Evolutionary conservation across 78 protist genomes (phyloP), one percentile per base, ranked within the genome.

Genomic region (Dictyostelium brefeldianum): DNA sequence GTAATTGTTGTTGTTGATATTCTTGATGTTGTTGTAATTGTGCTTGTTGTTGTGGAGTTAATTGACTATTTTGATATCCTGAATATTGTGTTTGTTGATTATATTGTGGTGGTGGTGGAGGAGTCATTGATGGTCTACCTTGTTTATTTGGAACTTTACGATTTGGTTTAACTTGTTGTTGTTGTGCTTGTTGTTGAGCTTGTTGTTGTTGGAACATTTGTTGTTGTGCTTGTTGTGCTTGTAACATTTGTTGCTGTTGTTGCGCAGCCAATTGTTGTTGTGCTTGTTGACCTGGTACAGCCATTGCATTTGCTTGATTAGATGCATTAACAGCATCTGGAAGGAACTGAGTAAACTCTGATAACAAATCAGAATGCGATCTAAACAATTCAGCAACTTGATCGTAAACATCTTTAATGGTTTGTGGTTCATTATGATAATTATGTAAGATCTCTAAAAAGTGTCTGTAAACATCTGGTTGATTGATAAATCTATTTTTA

Each of bases 381-480:
- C 36, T 77, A 75, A 98, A 97, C 36, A 98, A 89, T 14, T 56
- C 69, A 11, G 97, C 95, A 25, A 97, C 98, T 31, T 89, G 96
- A 4, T 70, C 95, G 78, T 97, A 92, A n/a, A 98, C 98, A 53
- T 97, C 98, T 15, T 77, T 77, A 67, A 96, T 92, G 4, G 97
- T 77, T 41, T 54, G 89, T 29, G 91, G 96, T 15, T 96, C 97
- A 41, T 95, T 83, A 41, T 98, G 99, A 81, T 98, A 98, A 8
- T 96, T 95, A 89, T 97, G 98, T 29, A 98, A 92, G 4, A 98
- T 98, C 48, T 97, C 96, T 54, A 98, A 92, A 62, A 98, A 98
- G 22, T 56, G 53, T 94, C 95, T 97, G 90, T 98, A 98, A 46
- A 94, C 75, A 47, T 94, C 94, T 12, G 98, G 98, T 82, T 98